Base-by-base conservation (phyloP, 208 protist genomes). In the Wallacemonas sp. region DNA sequence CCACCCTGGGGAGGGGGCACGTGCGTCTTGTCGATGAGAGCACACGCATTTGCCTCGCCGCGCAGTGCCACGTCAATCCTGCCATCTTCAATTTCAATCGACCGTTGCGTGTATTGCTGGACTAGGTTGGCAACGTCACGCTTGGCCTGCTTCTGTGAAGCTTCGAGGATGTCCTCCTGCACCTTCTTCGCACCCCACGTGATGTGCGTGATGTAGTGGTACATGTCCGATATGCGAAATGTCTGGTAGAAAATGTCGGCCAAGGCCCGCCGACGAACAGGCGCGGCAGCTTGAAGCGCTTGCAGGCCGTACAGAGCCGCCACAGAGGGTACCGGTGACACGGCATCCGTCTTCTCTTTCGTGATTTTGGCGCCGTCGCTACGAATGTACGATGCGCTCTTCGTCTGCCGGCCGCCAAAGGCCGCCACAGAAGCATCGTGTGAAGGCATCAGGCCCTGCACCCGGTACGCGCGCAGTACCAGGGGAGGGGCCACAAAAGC, bases 251-350 rank as follows among this genome's bases (percentile, higher is more conserved):
- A 69, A 37, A 66, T 63, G 19, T 30, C 32, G 41, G 37, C 38
- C 48, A 66, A 34, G 38, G 59, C 64, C 21, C 22, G 55, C 21
- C 38, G 42, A 29, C 64, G 72, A n/a, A 64, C 65, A 6, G 66
- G 72, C 8, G 36, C 52, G 22, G 64, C 32, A 0, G 26, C 4
- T 57, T 73, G 62, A 41, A 73, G 60, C 1, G 72, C 72, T 39
- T 78, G 72, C 6, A 78, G 58, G 15, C 61, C 72, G 62, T 68
- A 78, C 21, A 73, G 62, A 21, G 72, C 63, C 22, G 60, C 60
- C 6, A 78, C 50, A 21, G 63, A 38, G 3, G 63, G 42, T 45
- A 55, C 48, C 15, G 55, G 45, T 2, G 42, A 27, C n/a, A 54
- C 30, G 32, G 8, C 1, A 1, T 19, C 44, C 36, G 59, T 54